A percentile compares a stretch with the other conserved stretches of the same genome.
Conservation (phyloP, 208 protist species). For the Leishmania major region DNA sequence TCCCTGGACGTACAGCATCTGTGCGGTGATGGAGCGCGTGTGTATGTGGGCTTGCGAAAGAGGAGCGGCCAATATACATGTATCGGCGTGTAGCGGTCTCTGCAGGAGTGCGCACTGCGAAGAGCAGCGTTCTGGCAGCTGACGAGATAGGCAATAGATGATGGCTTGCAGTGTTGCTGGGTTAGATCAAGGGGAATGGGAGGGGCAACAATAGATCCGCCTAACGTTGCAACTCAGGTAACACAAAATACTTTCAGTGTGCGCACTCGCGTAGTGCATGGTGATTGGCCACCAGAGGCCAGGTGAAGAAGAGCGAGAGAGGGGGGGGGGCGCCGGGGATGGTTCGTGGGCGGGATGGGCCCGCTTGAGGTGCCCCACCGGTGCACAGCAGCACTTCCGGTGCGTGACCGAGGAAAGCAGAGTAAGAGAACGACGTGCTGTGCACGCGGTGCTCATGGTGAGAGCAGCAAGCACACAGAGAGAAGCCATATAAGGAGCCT, state of each 20-base stretch:
- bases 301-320: background rate
- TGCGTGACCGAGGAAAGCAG: background rate
- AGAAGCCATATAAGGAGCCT: background rate
- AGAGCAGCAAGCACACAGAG: background rate
- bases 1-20: conserved; percentile 24
- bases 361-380: background rate
- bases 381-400: background rate
- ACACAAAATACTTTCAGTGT: background rate
- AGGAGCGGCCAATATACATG: background rate
- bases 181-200: background rate
- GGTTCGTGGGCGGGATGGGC: background rate
- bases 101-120: background rate
- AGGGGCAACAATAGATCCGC: background rate
- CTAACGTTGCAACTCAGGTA: background rate
- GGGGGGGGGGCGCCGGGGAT: background rate
- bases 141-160: background rate
- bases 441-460: background rate
- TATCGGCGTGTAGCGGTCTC: background rate
- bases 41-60: conserved; percentile 3
- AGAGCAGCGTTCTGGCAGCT: background rate
- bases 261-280: background rate
- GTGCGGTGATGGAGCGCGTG: background rate
- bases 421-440: background rate
- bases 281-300: background rate
- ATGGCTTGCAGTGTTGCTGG: background rate